Evolutionary conservation across 176 grass and related monocot species (phyloP).

Genomic region (Otatea glauca): DNA sequence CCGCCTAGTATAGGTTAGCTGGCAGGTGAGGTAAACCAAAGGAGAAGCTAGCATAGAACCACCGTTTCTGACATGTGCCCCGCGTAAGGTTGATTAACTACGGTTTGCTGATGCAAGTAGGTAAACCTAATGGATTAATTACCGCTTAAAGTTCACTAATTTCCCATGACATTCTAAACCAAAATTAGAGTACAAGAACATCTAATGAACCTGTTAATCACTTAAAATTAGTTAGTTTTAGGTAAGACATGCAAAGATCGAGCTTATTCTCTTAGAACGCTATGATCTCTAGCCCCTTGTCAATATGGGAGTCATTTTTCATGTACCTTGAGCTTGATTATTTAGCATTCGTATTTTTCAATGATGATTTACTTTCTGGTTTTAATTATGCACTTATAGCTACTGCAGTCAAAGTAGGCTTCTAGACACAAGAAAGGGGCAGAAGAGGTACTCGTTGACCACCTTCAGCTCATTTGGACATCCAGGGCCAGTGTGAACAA

Average conservation of each 20-base stretch:
- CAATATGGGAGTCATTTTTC: neutral
- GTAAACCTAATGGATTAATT: neutral
- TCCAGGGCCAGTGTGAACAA: slow-evolving; percentile 46
- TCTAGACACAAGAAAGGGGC: slow-evolving; percentile 43
- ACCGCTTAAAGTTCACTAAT: neutral
- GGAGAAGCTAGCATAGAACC: neutral
- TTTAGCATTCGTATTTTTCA: slow-evolving; percentile 1
- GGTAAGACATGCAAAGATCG: neutral
- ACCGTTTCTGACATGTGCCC: neutral
- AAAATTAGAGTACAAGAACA: neutral
- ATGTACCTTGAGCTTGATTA: neutral
- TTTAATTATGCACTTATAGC: neutral
- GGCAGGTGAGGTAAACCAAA: neutral
- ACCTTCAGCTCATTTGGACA: slow-evolving; percentile 56
- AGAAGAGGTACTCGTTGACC: slow-evolving; percentile 36
- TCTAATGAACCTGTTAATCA: neutral
- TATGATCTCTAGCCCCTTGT: neutral
- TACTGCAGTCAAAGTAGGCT: slow-evolving; percentile 38
- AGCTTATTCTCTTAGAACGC: neutral
- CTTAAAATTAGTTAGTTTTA: neutral
- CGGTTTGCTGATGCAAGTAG: neutral
- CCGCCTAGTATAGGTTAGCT: neutral
- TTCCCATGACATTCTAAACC: neutral
- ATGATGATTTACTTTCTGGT: neutral
- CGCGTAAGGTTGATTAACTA: neutral